Evolutionary conservation across 768 basidiomycete species (phyloP).

Genomic region (Antrodiella citrinella): DNA sequence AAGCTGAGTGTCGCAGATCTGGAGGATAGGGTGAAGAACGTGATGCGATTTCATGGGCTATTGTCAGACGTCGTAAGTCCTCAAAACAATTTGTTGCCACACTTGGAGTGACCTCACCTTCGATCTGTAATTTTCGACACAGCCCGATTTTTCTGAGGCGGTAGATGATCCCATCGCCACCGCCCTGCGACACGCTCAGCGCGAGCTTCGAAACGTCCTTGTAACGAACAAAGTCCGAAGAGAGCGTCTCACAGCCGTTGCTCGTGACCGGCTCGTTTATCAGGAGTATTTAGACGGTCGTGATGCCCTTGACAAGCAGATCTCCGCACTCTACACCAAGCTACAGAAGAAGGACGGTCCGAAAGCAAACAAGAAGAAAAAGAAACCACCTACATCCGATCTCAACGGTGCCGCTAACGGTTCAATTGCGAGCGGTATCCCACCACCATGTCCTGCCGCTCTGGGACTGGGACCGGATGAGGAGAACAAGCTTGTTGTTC

Average conservation of each 20-base stretch:
- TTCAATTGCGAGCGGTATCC: conserved; percentile 16
- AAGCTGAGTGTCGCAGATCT: conserved; percentile 74
- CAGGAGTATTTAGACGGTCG: conserved; percentile 85
- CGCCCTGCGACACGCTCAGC: conserved; percentile 82
- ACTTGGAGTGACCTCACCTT: too few species aligned
- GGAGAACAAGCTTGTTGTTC: conserved; percentile 51
- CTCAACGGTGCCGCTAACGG: conserved; percentile 22
- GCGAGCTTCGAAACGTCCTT: conserved; percentile 67
- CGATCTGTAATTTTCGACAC: conserved; percentile 3
- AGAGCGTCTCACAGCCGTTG: conserved; percentile 60
- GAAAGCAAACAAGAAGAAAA: conserved; percentile 68
- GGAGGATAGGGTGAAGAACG: conserved; percentile 67
- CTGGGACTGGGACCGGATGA: conserved; percentile 64
- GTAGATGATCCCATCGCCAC: conserved; percentile 94
- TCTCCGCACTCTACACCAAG: conserved; percentile 64
- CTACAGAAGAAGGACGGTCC: conserved; percentile 76
- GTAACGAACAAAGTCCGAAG: conserved; percentile 82
- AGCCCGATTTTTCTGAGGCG: conserved; percentile 70
- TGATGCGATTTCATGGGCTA: conserved; percentile 69
- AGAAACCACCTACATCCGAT: conserved; percentile 36
- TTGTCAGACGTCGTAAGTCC: conserved; percentile 62
- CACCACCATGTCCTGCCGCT: conserved; percentile 60
- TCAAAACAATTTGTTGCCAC: too few species aligned
- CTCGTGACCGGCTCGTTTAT: conserved; percentile 81
- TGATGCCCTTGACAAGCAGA: conserved; percentile 82